Evolutionary conservation across 1,284 basidiomycete species (phyloP).

Genomic region (Apiotrichum domesticum): DNA sequence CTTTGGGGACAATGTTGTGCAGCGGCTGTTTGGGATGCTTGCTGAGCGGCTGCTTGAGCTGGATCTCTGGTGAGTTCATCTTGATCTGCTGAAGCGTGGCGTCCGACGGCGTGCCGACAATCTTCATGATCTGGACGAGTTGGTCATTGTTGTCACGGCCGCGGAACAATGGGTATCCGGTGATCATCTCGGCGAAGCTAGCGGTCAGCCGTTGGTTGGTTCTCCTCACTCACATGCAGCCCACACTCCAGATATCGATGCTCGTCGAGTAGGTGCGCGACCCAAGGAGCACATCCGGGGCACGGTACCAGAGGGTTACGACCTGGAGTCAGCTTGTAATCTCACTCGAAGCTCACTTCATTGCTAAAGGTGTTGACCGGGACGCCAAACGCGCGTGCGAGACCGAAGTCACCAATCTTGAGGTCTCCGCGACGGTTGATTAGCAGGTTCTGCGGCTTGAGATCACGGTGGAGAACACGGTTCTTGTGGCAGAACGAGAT

Average conservation of each 20-base stretch:
- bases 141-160: conserved; percentile 98
- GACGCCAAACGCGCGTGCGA: conserved; percentile 95
- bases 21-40: conserved; percentile 88
- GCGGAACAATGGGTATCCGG: conserved; percentile 92
- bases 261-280: conserved; percentile 93
- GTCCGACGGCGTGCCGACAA: conserved; percentile 93
- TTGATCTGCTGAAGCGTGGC: conserved; percentile 81
- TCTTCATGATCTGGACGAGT: conserved; percentile 92
- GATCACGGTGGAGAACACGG: conserved; percentile 90
- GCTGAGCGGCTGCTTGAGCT: conserved; percentile 55
- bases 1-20: conserved; percentile 83
- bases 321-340: conserved; percentile 56
- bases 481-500: conserved; percentile 94
- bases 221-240: conserved; percentile 49
- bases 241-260: conserved; percentile 98
- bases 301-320: conserved; percentile 97
- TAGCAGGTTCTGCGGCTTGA: conserved; percentile 96
- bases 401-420: conserved; percentile 91
- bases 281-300: conserved; percentile 92
- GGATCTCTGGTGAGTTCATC: conserved; percentile 92
- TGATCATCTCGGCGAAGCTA: conserved; percentile 60
- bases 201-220: not conserved
- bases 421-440: conserved; percentile 86
- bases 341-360: conserved; percentile 58
- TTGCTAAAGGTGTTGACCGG: conserved; percentile 97